Evolutionary conservation across 2,329 filamentous ascomycete genomes (phyloP), one percentile per base, ranked within the genome.

Genomic region (Colletotrichum nymphaeae): DNA sequence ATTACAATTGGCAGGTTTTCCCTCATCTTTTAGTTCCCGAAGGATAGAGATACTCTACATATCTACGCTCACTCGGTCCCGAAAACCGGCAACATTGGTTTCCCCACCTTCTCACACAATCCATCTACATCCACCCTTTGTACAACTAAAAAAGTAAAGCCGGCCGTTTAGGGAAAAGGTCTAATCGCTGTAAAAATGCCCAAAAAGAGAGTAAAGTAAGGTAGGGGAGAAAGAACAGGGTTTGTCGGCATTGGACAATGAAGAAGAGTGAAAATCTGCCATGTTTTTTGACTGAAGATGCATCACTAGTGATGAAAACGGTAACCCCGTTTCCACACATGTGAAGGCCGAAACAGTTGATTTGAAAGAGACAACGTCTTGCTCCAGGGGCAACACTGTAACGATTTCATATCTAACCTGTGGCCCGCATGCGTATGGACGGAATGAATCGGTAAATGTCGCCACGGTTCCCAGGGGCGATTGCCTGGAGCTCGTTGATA

Each of bases 1-100:
- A 72, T 62, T 72, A 58, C n/a, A 22, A 68, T 68, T 68, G 57
- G 35, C 55, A 57, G 11, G 63, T 19, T 28, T 28, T n/a, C 24
- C 52, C 28, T 57, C 49, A 5, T 8, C 37, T 22, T 19, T 19
- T 11, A 49, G 19, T n/a, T 49, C 19, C 42, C 42, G 42, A 22
- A 37, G 16, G 4, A 52, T n/a, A 35, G 32, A 37, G 28, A n/a
- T n/a, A 32, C 12, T 63, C 63, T 71, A 67, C n/a, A 16, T 67
- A 55, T 49, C 35, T 52, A 32, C 26, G 16, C 49, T n/a, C 19
- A 6, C 9, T 3, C 11, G 16, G 5, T 22, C 19, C 42, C 42
- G 42, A 49, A 14, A 24, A 16, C 46, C 26, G 11, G 57, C 14
- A 63, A 49, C 35, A 46, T 26, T n/a, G 46, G 30, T 67, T 55